A percentile compares a stretch with the other conserved stretches of the same genome.
Evolutionary conservation across 2,329 filamentous ascomycete species (phyloP).

Genomic region (Venturia effusa): DNA sequence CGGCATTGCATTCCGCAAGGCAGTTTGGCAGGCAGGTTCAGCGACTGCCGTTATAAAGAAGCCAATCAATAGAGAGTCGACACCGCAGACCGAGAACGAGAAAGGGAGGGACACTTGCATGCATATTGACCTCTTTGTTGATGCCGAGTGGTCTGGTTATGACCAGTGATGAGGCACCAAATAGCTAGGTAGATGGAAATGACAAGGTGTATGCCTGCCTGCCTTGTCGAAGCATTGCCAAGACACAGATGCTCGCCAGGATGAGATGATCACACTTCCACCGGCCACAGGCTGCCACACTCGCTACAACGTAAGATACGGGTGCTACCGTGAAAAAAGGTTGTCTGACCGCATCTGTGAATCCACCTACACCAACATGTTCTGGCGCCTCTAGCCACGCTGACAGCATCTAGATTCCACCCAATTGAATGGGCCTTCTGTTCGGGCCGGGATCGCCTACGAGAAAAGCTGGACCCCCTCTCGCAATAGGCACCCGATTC

Average conservation of each 20-base stretch:
- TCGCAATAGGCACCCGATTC: not conserved
- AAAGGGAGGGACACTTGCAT: not conserved
- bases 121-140: not conserved
- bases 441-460: not conserved
- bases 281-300: not conserved
- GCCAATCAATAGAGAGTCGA: not conserved
- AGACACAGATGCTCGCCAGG: not conserved
- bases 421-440: not conserved
- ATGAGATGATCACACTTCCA: not conserved
- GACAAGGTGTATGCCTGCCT: not conserved
- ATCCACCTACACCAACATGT: not conserved
- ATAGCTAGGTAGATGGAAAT: not conserved
- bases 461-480: not conserved
- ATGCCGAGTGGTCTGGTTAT: not conserved
- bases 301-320: not conserved
- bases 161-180: not conserved
- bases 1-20: not conserved
- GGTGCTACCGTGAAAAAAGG: not conserved
- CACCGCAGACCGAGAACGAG: not conserved
- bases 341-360: not conserved
- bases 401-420: not conserved
- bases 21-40: not conserved
- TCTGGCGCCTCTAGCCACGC: not conserved
- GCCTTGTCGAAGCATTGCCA: not conserved
- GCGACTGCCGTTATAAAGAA: not conserved